These are phyloP conservation scores for Russula emetica DNA, from an alignment of 768 basidiomycete genomes.

Conservation along the genomic window DNA sequence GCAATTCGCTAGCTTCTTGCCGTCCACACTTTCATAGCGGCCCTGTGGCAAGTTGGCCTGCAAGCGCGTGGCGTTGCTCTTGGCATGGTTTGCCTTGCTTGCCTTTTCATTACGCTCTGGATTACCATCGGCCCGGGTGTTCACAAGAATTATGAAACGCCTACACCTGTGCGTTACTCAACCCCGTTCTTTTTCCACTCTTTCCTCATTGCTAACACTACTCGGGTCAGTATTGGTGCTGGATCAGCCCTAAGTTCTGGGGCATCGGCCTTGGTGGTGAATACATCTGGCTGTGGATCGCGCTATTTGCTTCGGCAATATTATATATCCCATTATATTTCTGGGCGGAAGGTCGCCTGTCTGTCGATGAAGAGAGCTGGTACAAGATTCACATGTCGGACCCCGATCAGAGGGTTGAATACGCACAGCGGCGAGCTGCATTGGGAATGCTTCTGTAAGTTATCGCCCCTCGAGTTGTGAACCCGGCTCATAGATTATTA, in stretches of 20 bases:
- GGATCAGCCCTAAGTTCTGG: conserved; percentile 37
- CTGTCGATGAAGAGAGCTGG: too few relatives aligned
- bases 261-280: conserved; percentile 39
- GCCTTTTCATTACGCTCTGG: too few relatives aligned
- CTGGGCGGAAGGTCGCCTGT: too few relatives aligned
- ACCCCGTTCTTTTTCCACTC: neutral
- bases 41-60: conserved; percentile 37
- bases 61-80: conserved; percentile 32
- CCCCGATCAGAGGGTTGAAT: too few relatives aligned
- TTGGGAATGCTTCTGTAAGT: too few relatives aligned
- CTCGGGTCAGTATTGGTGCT: conserved; percentile 39
- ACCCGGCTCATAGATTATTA: too few relatives aligned
- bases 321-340: conserved; percentile 40
- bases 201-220: conserved; percentile 16
- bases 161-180: conserved; percentile 35
- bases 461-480: too few relatives aligned
- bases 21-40: conserved; percentile 40
- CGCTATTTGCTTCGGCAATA: conserved; percentile 36
- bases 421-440: too few relatives aligned
- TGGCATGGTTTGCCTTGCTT: conserved; percentile 7
- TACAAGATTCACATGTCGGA: too few relatives aligned
- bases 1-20: conserved; percentile 29
- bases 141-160: too few relatives aligned
- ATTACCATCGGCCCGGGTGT: too few relatives aligned
- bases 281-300: conserved; percentile 46